A percentile compares a stretch with the other conserved stretches of the same genome.
phyloP scores from a whole-genome alignment of 306 rosid species.

The Sicyos baderoa region DNA sequence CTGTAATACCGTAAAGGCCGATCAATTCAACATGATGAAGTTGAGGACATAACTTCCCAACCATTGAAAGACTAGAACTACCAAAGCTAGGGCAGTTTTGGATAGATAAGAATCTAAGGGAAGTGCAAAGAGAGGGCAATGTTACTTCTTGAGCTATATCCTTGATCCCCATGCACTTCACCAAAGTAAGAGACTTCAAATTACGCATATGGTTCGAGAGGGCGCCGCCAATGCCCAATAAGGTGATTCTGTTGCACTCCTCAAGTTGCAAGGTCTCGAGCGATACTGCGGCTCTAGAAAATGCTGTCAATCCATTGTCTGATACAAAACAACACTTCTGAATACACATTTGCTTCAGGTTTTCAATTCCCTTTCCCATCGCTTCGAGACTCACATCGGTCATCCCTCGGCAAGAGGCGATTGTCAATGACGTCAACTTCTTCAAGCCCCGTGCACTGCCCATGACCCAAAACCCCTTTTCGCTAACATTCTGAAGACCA shows the following conservation, averaged over 20 bases:
- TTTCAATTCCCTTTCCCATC: slow-evolving; percentile 61
- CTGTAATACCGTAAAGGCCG: slow-evolving; percentile 17
- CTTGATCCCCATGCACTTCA: slow-evolving; percentile 23
- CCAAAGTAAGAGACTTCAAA: slow-evolving; percentile 16
- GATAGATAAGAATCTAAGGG: slow-evolving; percentile 14
- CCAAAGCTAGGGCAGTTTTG: slow-evolving; percentile 21
- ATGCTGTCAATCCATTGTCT: slow-evolving; percentile 57
- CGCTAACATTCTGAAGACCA: slow-evolving; percentile 61
- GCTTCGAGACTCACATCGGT: slow-evolving; percentile 84
- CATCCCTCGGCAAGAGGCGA: slow-evolving; percentile 75
- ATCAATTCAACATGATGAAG: slow-evolving; percentile 16
- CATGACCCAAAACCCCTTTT: slow-evolving; percentile 92
- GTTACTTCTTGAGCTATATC: slow-evolving; percentile 3
- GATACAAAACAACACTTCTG: slow-evolving; percentile 76
- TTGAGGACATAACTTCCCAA: slow-evolving; percentile 14
- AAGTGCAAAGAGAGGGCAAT: slow-evolving; percentile 19
- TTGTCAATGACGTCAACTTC: slow-evolving; percentile 44
- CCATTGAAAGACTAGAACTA: slow-evolving; percentile 12
- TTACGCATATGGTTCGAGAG: slow-evolving; percentile 34
- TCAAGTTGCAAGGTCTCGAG: slow-evolving; percentile 86
- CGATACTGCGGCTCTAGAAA: slow-evolving; percentile 56
- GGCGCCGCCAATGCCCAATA: slow-evolving; percentile 53
- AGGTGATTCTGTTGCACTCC: slow-evolving; percentile 80
- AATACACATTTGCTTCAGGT: slow-evolving; percentile 77
- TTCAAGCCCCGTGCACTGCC: slow-evolving; percentile 73